Evolutionary conservation across 1,284 basidiomycete species (phyloP), one percentile per base, ranked within the genome.

Genomic region (Pseudozyma sp.): DNA sequence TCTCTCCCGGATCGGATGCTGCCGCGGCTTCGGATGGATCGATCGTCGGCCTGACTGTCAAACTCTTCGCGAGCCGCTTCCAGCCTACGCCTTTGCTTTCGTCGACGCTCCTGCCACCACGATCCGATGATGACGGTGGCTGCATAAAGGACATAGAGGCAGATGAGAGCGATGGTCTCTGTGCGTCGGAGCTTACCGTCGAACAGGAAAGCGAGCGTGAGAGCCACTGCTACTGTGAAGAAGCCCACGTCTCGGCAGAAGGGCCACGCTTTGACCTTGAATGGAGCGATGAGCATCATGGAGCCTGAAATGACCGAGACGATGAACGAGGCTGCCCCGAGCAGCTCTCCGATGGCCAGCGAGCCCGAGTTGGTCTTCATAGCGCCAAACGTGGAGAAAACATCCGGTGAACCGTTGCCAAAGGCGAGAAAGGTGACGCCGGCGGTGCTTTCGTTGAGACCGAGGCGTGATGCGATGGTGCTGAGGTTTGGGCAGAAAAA

Each of bases 301-400:
- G 92, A 92, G 7, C 96, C 96, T 46, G 84, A 94, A 42, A 99
- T 94, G 80, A 95, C 94, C 3, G 93, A 94, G 19, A 94, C 91
- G 84, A 98, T 96, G 86, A 98, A 99, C 2, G 93, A 90, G 1
- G 96, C 95, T 1, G 96, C 96, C 14, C 96, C 96, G 24, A 99
- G 87, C 6, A 99, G 88, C 85, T 99, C 96, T 40, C 96, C 96
- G 51, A 99, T 90, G 0, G 96, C 96, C 54, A 99, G 86, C 56
- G 92, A 90, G 7, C 94, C 94, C 0, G 94, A 93, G 78, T 91
- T 87, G 14, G 90, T 88, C 48, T 90, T 90, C 90, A 99, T 93
- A 16, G 96, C 93, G 0, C 93, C 92, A 84, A 96, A 97, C 0
- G 96, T 98, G 11, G 93, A 92, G 84, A 98, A 97, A 6, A 84